A percentile compares a stretch with the other conserved stretches of the same genome.
phyloP scores from a whole-genome alignment of 306 rosid genomes.

The Vicia faba region DNA sequence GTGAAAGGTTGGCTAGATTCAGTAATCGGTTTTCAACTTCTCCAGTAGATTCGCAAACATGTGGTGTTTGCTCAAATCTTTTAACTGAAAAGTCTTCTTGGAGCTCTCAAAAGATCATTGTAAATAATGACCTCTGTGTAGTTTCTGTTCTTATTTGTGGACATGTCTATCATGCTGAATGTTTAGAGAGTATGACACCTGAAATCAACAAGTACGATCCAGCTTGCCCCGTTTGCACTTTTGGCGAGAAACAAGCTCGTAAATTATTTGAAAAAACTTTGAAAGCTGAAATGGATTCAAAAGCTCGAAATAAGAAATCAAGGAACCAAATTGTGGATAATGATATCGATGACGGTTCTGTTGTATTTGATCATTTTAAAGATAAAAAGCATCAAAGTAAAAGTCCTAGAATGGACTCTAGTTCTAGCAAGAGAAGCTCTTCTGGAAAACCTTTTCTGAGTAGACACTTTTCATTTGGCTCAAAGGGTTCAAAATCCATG shows the following conservation, averaged over 20 bases:
- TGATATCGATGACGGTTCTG: slow-evolving; percentile 48
- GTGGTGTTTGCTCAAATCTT: slow-evolving; percentile 64
- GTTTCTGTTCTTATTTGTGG: slow-evolving; percentile 85
- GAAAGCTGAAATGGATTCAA: slow-evolving; percentile 76
- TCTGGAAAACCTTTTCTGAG: slow-evolving; percentile 70
- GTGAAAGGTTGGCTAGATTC: slow-evolving; percentile 64
- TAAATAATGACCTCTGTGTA: slow-evolving; percentile 59
- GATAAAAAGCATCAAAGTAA: slow-evolving; percentile 51
- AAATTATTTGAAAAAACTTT: slow-evolving; percentile 69
- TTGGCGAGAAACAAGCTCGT: slow-evolving; percentile 72
- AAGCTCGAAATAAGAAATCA: slow-evolving; percentile 64
- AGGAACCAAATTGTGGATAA: slow-evolving; percentile 60
- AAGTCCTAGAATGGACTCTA: slow-evolving; percentile 55
- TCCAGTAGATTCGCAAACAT: slow-evolving; percentile 63
- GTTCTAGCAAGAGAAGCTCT: slow-evolving; percentile 69
- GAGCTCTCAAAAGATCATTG: slow-evolving; percentile 61
- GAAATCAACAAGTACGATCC: slow-evolving; percentile 84
- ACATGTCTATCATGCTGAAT: slow-evolving; percentile 88
- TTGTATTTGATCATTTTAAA: slow-evolving; percentile 53
- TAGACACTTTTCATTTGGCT: slow-evolving; percentile 85
- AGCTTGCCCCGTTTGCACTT: slow-evolving; percentile 79
- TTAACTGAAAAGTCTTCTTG: slow-evolving; percentile 60
- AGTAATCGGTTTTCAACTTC: slow-evolving; percentile 58
- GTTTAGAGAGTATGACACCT: slow-evolving; percentile 81
- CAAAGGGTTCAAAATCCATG: slow-evolving; percentile 62